Percentiles rank a stretch among this genome's conserved stretches.
phyloP scores from a whole-genome alignment of 805 yeast genomes.

The Monosporozyma siamensis region DNA sequence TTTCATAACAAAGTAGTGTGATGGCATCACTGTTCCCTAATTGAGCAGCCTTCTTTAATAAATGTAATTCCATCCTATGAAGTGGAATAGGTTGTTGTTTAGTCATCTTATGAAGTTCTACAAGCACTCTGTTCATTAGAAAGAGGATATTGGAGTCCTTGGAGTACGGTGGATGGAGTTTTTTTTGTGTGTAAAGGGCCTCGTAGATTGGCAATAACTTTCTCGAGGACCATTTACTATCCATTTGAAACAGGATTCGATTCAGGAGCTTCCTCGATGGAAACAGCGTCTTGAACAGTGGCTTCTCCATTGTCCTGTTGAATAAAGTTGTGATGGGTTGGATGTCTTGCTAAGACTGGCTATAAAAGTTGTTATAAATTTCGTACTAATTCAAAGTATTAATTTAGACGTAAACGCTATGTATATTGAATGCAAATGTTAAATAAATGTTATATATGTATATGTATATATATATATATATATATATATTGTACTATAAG shows the following conservation, averaged over 20 bases:
- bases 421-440: too few relatives aligned
- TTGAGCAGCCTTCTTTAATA: constrained; percentile 80
- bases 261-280: constrained; percentile 53
- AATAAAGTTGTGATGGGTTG: too few relatives aligned
- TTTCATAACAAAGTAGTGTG: constrained; percentile 59
- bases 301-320: not conserved
- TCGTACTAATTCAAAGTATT: too few relatives aligned
- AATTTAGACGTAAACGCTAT: too few relatives aligned
- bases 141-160: constrained; percentile 28
- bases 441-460: too few relatives aligned
- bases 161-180: not conserved
- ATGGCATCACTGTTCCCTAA: constrained; percentile 76
- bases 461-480: not conserved
- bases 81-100: constrained; percentile 6
- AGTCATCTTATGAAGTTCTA: constrained; percentile 12
- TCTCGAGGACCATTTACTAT: constrained; percentile 44
- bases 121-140: constrained; percentile 55
- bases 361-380: too few relatives aligned
- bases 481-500: not conserved
- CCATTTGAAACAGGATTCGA: constrained; percentile 55
- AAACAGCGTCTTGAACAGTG: constrained; percentile 36
- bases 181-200: constrained; percentile 35
- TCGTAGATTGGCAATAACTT: constrained; percentile 48
- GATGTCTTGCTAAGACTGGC: too few relatives aligned
- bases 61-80: constrained; percentile 45